Conservation (phyloP, 2,329 filamentous ascomycete genomes). For the Hypoxylon sp. region DNA sequence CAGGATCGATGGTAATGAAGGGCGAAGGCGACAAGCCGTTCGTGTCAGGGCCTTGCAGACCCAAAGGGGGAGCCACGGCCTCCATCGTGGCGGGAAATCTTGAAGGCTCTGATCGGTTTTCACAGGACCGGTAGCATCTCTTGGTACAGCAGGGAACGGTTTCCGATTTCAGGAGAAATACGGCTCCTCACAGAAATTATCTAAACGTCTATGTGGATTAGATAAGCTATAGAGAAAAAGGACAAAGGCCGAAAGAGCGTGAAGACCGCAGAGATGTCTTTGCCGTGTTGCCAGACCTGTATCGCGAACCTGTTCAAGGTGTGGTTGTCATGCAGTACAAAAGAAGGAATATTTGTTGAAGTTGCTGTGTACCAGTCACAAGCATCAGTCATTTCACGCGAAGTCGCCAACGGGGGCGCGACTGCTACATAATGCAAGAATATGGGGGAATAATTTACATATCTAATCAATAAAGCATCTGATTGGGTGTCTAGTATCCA, state of each 20-base stretch:
- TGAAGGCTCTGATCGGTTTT: slow-evolving; percentile 35
- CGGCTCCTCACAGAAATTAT: slow-evolving; percentile 27
- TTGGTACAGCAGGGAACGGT: slow-evolving; percentile 41
- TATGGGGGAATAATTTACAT: slow-evolving; percentile 26
- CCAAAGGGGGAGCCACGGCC: slow-evolving; percentile 61
- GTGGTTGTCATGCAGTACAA: slow-evolving; percentile 26
- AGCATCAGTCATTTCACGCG: slow-evolving; percentile 41
- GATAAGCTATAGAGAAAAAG: slow-evolving; percentile 32
- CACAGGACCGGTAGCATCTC: slow-evolving; percentile 44
- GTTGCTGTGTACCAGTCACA: slow-evolving; percentile 22
- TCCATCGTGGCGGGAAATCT: slow-evolving; percentile 61
- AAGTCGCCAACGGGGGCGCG: slow-evolving; percentile 45
- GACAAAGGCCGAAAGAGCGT: slow-evolving; percentile 44
- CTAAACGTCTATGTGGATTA: slow-evolving; percentile 36
- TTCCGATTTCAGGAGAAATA: slow-evolving; percentile 37
- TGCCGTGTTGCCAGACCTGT: slow-evolving; percentile 26
- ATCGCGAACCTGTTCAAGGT: slow-evolving; percentile 29
- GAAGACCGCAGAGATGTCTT: slow-evolving; percentile 28
- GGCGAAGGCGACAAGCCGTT: slow-evolving; percentile 62
- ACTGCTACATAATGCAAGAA: slow-evolving; percentile 35
- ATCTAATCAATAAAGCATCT: slow-evolving; percentile 21
- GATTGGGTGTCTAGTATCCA: slow-evolving; percentile 12
- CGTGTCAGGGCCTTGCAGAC: slow-evolving; percentile 56
- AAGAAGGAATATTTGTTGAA: slow-evolving; percentile 30
- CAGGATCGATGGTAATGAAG: slow-evolving; percentile 74